A percentile compares a stretch with the other conserved stretches of the same genome.
Conservation (phyloP, 2,329 filamentous ascomycete species). For the Fusarium goolgardi region DNA sequence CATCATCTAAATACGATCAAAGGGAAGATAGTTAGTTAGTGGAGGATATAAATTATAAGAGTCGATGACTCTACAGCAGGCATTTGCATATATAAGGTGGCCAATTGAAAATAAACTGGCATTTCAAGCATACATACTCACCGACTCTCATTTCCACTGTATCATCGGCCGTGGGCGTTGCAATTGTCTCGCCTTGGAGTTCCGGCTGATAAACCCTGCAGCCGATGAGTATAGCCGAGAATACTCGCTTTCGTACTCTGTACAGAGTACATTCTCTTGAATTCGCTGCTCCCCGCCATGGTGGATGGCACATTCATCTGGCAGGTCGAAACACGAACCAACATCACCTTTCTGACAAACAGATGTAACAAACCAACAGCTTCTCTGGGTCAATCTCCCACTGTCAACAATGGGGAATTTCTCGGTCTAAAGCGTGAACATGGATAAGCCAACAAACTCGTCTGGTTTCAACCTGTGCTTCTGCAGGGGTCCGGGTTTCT, state of each 20-base stretch:
- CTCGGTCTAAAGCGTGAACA: neutral
- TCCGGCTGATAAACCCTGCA: neutral
- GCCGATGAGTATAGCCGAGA: neutral
- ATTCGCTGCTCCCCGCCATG: neutral
- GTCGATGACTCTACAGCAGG: neutral
- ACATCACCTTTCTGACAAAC: neutral
- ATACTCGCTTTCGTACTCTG: neutral
- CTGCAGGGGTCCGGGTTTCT: neutral
- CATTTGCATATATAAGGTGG: conserved; percentile 4
- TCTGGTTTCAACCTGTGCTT: neutral
- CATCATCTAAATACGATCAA: conserved; percentile 23
- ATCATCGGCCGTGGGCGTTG: neutral
- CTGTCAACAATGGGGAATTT: neutral
- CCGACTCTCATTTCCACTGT: neutral
- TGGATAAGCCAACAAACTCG: neutral
- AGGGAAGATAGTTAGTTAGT: neutral
- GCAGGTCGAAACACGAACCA: neutral
- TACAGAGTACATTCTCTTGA: neutral
- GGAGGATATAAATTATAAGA: neutral
- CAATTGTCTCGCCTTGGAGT: neutral
- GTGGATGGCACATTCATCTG: neutral
- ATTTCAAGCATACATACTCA: neutral
- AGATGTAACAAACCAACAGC: neutral
- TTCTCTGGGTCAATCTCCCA: neutral
- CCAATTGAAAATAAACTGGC: conserved; percentile 8